Evolutionary conservation across 2,329 filamentous ascomycete genomes (phyloP).

Genomic region (Sarocladium brachiariae): DNA sequence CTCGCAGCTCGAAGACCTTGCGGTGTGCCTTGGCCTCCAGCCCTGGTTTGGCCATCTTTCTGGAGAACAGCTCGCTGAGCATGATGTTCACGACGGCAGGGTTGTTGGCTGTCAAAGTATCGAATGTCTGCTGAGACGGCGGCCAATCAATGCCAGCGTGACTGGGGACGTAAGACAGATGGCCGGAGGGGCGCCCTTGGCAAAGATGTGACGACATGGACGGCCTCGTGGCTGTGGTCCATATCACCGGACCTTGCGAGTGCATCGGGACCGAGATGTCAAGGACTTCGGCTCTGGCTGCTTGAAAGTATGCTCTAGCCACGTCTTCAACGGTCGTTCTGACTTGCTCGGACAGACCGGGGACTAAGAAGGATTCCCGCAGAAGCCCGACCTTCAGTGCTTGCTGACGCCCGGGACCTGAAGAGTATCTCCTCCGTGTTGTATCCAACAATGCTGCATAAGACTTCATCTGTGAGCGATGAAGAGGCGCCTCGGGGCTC

Average conservation of each 20-base stretch:
- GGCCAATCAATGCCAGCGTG: conserved; percentile 29
- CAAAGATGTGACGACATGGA: conserved; percentile 26
- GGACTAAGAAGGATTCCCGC: conserved; percentile 33
- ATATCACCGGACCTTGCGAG: conserved; percentile 37
- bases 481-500: conserved; percentile 31
- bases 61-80: conserved; percentile 29
- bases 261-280: conserved; percentile 43
- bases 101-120: conserved; percentile 33
- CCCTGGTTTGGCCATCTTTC: conserved; percentile 17
- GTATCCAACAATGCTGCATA: conserved; percentile 21
- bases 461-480: conserved; percentile 25
- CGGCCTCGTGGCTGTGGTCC: conserved; percentile 34
- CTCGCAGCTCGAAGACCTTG: conserved; percentile 36
- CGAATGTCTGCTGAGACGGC: conserved; percentile 32
- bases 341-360: conserved; percentile 33
- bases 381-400: conserved; percentile 36
- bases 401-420: conserved; percentile 13
- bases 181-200: conserved; percentile 24
- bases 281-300: conserved; percentile 35
- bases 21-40: conserved; percentile 39
- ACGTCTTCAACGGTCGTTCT: conserved; percentile 27
- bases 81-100: conserved; percentile 41
- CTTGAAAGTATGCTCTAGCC: conserved; percentile 27
- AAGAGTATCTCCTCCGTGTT: conserved; percentile 9
- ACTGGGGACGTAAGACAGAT: conserved; percentile 26